Conservation (phyloP, 108 stramenopile species). For the Epipyxis sp. region DNA sequence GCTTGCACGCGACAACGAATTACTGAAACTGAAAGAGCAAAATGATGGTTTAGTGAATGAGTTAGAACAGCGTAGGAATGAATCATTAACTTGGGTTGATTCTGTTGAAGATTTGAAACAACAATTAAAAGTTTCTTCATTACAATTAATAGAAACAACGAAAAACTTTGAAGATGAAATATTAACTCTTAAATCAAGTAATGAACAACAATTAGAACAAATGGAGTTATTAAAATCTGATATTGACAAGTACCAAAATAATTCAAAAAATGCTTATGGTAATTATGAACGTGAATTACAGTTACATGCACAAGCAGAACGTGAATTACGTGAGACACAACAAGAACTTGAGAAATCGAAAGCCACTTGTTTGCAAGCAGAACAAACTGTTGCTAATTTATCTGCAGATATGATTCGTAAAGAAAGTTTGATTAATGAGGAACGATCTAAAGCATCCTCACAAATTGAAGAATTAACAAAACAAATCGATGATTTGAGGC, state of each 20-base stretch:
- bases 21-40: not conserved
- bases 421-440: not conserved
- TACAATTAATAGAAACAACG: too few species aligned
- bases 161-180: not conserved
- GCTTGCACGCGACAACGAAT: not conserved
- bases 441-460: not conserved
- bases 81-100: not conserved
- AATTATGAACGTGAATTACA: conserved; percentile 35
- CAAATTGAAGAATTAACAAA: not conserved
- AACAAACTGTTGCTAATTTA: not conserved
- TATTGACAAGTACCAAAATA: not conserved
- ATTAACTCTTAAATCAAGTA: not conserved
- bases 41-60: not conserved
- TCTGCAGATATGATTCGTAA: not conserved
- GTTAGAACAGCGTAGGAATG: not conserved
- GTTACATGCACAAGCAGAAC: conserved; percentile 23
- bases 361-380: not conserved
- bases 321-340: not conserved
- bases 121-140: too few species aligned
- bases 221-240: not conserved
- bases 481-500: not conserved
- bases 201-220: not conserved
- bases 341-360: not conserved
- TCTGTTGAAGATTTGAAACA: not conserved
- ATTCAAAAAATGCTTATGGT: conserved; percentile 5